phyloP scores from a whole-genome alignment of 306 rosid genomes.

The Inga laurina region DNA sequence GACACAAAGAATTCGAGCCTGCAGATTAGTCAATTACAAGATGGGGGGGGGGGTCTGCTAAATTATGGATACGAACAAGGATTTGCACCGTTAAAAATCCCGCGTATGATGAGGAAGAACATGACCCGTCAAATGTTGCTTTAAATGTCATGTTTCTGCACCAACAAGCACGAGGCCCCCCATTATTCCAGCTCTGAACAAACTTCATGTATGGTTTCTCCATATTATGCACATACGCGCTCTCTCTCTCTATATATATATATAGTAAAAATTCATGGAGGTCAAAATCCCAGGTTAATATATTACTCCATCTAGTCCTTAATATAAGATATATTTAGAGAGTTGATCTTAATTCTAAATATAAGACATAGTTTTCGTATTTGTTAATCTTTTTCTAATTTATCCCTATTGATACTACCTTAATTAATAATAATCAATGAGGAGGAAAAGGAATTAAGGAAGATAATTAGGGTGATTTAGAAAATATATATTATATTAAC shows the following conservation, averaged over 20 bases:
- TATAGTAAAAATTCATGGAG: neutral
- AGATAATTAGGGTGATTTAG: no score
- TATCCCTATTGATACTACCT: no score
- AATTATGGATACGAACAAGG: neutral
- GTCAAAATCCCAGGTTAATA: neutral
- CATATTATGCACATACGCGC: neutral
- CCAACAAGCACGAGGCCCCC: conserved; percentile 17
- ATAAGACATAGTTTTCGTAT: no score
- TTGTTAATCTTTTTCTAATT: no score
- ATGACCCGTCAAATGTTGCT: conserved; percentile 6
- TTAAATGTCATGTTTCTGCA: conserved; percentile 18
- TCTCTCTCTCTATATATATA: no score
- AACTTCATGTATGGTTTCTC: neutral
- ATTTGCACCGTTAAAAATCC: neutral
- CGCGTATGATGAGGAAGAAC: conserved; percentile 4
- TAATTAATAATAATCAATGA: no score
- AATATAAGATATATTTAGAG: no score
- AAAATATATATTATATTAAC: no score
- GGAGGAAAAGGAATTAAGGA: no score
- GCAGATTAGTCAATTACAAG: neutral
- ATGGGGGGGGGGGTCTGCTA: neutral
- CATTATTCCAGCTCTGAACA: neutral
- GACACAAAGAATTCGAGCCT: neutral
- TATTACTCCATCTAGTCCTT: no score
- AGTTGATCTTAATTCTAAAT: no score